Conservation (phyloP, 495 filamentous ascomycete species). For the Parachaetomium inaequale region DNA sequence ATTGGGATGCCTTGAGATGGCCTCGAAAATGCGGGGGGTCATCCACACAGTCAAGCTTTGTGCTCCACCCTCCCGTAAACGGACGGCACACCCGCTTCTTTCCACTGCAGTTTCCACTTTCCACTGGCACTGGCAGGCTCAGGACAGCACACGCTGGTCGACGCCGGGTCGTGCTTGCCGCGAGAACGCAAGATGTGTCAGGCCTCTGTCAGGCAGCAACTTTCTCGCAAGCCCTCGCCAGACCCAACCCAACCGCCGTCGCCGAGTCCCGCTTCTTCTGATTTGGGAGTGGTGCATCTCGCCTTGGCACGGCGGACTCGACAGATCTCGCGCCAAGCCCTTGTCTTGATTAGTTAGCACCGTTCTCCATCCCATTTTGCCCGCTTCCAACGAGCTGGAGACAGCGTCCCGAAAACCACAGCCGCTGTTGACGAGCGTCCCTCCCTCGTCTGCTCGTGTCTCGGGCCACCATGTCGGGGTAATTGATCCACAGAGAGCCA, state of each 20-base stretch:
- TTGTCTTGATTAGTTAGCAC: neutral
- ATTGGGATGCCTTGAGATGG: conserved; percentile 22
- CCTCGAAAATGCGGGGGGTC: conserved; percentile 6
- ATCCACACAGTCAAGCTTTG: conserved; percentile 1
- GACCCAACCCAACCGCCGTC: neutral
- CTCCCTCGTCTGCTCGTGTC: neutral
- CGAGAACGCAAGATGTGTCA: conserved; percentile 6
- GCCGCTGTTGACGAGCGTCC: neutral
- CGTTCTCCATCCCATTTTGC: neutral
- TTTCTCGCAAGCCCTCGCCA: neutral
- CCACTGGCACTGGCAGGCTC: neutral
- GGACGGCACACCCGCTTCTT: neutral
- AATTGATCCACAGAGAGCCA: neutral
- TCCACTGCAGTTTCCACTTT: neutral
- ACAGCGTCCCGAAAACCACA: neutral
- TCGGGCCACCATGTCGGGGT: neutral
- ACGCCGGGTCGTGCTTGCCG: conserved; percentile 7
- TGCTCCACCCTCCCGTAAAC: neutral
- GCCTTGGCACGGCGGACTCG: neutral
- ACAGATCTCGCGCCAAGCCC: conserved; percentile 8
- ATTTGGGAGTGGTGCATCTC: neutral
- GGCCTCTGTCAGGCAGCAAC: conserved; percentile 2
- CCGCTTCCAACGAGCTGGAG: neutral
- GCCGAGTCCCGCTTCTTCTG: neutral
- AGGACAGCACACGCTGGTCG: neutral